A percentile compares a stretch with the other conserved stretches of the same genome.
Conservation (phyloP, 345 rosid genomes). For the Rhizophora mangle region DNA sequence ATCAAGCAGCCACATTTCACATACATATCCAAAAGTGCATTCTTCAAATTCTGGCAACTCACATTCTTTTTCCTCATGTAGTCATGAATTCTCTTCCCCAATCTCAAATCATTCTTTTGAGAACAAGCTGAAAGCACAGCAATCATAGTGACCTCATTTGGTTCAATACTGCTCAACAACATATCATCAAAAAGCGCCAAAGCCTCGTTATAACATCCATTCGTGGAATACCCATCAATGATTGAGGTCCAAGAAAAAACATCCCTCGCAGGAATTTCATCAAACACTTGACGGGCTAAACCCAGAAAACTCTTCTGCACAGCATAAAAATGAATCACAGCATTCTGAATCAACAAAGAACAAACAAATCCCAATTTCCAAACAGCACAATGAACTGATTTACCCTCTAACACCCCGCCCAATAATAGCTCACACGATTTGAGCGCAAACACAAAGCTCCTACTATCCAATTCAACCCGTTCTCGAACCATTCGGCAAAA, state of each 20-base stretch:
- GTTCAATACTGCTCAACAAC: conserved; percentile 30
- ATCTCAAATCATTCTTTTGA: conserved; percentile 24
- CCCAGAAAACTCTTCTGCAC: conserved; percentile 7
- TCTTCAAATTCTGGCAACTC: conserved; percentile 23
- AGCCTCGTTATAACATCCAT: conserved; percentile 23
- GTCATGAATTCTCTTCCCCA: conserved; percentile 30
- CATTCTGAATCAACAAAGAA: conserved; percentile 37
- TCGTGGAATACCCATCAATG: conserved; percentile 34
- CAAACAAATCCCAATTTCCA: conserved; percentile 37
- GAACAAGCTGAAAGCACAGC: conserved; percentile 39
- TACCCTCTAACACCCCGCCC: conserved; percentile 17
- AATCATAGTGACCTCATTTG: conserved; percentile 41
- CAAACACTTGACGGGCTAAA: conserved; percentile 32
- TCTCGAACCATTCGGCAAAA: conserved; percentile 28
- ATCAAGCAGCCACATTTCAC: conserved; percentile 39
- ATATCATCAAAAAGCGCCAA: conserved; percentile 31
- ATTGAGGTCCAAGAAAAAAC: conserved; percentile 46
- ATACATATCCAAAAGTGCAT: conserved; percentile 39
- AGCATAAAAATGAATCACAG: conserved; percentile 33
- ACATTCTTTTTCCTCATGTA: conserved; percentile 20
- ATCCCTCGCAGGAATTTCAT: conserved; percentile 35
- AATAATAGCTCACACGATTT: conserved; percentile 30
- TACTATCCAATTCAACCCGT: conserved; percentile 29
- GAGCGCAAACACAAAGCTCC: conserved; percentile 40
- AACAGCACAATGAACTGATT: conserved; percentile 28